Evolutionary conservation across 2,329 filamentous ascomycete species (phyloP), one percentile per base, ranked within the genome.

Genomic region (Helotiales sp.): DNA sequence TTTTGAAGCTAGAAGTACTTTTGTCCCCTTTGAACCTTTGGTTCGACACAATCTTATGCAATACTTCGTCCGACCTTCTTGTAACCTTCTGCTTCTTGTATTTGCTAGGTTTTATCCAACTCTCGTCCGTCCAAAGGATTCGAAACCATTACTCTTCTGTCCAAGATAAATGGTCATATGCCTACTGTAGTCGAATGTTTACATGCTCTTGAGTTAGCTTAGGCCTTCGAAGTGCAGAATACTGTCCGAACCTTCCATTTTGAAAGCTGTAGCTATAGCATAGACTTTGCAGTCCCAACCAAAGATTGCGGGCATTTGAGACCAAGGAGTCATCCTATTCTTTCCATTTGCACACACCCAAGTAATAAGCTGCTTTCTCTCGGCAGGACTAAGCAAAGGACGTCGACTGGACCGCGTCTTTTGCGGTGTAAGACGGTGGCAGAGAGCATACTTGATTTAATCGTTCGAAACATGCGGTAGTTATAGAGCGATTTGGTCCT

Each of bases 231-330:
- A 40, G 30, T 36, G 59, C 27, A 40, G 47, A 12, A 15, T 44
- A 38, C 33, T 60, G 40, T 44, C n/a, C 33, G 54, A 48, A 64
- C 59, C 63, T 52, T 65, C 57, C 31, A 52, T 52, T 30, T 62
- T 58, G 31, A 62, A 64, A 6, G 55, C 54, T 24, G 38, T 54
- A 5, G 31, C 5, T 51, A 64, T 65, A 0, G 57, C 53, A 15
- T 52, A 55, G 22, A 51, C 51, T 3, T 33, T 44, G 34, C 38
- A 66, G 31, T 63, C 29, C 51, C 30, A 64, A 1, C 50, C 46
- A 25, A 66, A 49, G 4, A 64, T 57, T 3, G 24, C 15, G 17
- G 47, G 62, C 15, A 64, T 63, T 22, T 60, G 33, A 2, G 5
- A 3, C 55, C 44, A 66, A 36, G 27, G 49, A 29, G 42, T 53